Percentiles rank a stretch among this genome's conserved stretches.
Evolutionary conservation across 441 rosid genomes (phyloP).

Genomic region (Heliophila coronopifolia): DNA sequence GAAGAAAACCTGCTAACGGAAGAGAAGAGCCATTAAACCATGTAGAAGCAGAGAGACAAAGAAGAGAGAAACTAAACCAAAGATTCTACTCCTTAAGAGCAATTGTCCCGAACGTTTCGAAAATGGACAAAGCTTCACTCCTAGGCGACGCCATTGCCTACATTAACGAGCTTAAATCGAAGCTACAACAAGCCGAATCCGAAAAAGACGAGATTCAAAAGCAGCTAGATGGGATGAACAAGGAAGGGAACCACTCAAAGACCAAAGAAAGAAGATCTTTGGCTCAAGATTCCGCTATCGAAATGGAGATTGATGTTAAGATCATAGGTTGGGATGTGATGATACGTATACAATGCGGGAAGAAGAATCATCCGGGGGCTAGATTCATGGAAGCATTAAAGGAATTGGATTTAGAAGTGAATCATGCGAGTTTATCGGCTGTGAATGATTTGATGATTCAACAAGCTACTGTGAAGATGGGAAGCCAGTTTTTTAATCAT

Average conservation of each 20-base stretch:
- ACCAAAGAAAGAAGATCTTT: conserved; percentile 14
- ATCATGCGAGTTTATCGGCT: conserved; percentile 85
- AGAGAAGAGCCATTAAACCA: conserved; percentile 75
- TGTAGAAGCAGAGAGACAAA: conserved; percentile 81
- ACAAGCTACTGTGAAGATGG: conserved; percentile 96
- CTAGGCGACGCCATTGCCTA: conserved; percentile 68
- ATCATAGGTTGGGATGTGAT: conserved; percentile 86
- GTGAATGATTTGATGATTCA: conserved; percentile 96
- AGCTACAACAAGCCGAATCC: conserved; percentile 53
- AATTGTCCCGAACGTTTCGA: conserved; percentile 74
- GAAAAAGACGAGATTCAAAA: conserved; percentile 68
- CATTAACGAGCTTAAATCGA: conserved; percentile 56
- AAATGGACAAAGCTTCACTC: conserved; percentile 79
- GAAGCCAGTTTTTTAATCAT: conserved; percentile 65
- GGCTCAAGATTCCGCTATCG: conserved; percentile 49
- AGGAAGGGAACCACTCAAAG: conserved; percentile 41
- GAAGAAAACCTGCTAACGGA: conserved; percentile 70
- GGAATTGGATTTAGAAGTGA: conserved; percentile 86
- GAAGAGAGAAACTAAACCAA: conserved; percentile 79
- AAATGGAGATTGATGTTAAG: conserved; percentile 86
- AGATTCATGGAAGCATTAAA: conserved; percentile 76
- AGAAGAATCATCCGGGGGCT: conserved; percentile 90
- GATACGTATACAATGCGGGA: conserved; percentile 75
- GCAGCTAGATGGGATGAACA: conserved; percentile 48
- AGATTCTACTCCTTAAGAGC: conserved; percentile 62